Evolutionary conservation across 345 rosid genomes (phyloP), one percentile per base, ranked within the genome.

Genomic region (Moricandia arvensis): DNA sequence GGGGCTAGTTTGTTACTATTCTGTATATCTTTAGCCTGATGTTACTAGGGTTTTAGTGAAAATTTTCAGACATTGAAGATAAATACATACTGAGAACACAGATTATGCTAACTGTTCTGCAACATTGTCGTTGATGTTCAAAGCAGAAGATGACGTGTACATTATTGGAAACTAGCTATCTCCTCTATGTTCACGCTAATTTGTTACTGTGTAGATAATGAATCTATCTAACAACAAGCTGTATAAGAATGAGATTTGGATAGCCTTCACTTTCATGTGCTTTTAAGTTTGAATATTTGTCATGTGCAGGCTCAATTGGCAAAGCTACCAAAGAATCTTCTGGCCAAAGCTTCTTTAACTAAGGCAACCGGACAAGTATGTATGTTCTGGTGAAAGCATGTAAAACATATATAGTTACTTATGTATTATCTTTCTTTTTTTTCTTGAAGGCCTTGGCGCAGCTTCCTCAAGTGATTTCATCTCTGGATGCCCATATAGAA

Each of bases 401-500:
- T 60, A 8, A 29, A 64, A 31, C 41, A 60, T 53, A 15, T n/a
- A 15, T 24, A 7, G 34, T 55, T 29, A 57, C 63, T 58, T 57
- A 26, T 17, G 33, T 11, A 17, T 66, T 37, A 55, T 10, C 13
- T 37, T 70, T 21, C 24, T 21, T 3, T 1, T 10, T 3, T 18
- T 65, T 10, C 54, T 27, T 6, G 4, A 55, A 93, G 97, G 85
- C 87, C 5, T 80, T 93, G 78, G 88, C 84, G 68, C 96, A 87
- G 81, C 86, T 93, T 89, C 97, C 98, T 74, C 85, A 58, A 51
- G 94, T 85, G 77, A 83, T 93, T 73, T 86, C 95, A 37, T 75
- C 91, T 58, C 69, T 93, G 43, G 97, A 93, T 82, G 97, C 93
- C 10, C 89, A 91, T 68, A 80, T 88, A 81, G 98, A 93, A 81